Conservation (phyloP, 495 filamentous ascomycete genomes). For the Penicillium cosmopolitanum region DNA sequence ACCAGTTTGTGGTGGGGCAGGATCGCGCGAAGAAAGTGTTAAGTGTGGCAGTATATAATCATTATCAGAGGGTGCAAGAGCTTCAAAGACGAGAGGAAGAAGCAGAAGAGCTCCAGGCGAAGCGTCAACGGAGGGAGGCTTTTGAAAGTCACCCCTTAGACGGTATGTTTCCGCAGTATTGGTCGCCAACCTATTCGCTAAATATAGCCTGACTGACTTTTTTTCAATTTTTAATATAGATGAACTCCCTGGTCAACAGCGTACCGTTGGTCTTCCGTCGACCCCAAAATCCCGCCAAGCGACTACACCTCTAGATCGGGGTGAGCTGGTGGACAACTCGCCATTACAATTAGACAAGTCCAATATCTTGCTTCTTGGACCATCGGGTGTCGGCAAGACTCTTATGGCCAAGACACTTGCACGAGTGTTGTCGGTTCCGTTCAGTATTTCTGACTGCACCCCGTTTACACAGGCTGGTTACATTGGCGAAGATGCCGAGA, state of each 20-base stretch:
- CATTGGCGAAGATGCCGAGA: conserved; percentile 94
- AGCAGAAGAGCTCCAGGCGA: conserved; percentile 62
- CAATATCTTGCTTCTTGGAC: conserved; percentile 90
- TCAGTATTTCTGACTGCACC: conserved; percentile 97
- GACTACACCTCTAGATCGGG: conserved; percentile 33
- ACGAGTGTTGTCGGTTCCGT: conserved; percentile 83
- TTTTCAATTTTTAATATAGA: conserved; percentile 54
- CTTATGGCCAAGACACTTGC: conserved; percentile 88
- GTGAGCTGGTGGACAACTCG: conserved; percentile 53
- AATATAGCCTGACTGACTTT: background rate
- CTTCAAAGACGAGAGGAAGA: conserved; percentile 76
- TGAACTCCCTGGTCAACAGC: conserved; percentile 76
- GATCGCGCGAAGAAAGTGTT: conserved; percentile 95
- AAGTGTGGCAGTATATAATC: conserved; percentile 94
- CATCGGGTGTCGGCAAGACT: conserved; percentile 95
- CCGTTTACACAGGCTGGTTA: conserved; percentile 97
- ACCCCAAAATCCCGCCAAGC: conserved; percentile 30
- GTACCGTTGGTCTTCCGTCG: conserved; percentile 50
- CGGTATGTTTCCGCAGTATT: conserved; percentile 43
- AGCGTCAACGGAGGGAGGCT: conserved; percentile 53
- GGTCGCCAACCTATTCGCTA: background rate
- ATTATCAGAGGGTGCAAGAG: conserved; percentile 88
- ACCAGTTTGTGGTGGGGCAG: conserved; percentile 95
- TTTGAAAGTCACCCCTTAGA: conserved; percentile 56
- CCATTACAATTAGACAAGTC: conserved; percentile 90